Evolutionary conservation across 1,284 basidiomycete genomes (phyloP).

Genomic region (Lignosus rhinocerotis): DNA sequence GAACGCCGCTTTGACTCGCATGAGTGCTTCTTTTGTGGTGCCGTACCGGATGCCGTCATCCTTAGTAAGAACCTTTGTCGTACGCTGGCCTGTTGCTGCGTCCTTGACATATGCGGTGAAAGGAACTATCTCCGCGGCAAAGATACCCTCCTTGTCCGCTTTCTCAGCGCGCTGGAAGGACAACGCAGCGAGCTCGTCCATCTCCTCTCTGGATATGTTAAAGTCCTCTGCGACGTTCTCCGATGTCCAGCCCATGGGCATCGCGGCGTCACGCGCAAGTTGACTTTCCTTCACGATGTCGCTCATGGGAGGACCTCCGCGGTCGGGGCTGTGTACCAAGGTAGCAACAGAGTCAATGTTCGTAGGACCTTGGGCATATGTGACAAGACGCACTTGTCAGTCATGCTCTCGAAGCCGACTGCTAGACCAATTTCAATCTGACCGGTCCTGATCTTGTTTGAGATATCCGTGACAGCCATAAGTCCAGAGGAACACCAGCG

Average conservation of each 20-base stretch:
- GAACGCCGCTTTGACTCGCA: conserved; percentile 78
- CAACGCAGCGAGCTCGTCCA: conserved; percentile 81
- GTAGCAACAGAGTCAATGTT: neutral
- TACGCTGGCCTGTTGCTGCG: conserved; percentile 52
- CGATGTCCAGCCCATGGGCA: conserved; percentile 87
- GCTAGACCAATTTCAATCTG: conserved; percentile 88
- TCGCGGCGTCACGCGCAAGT: conserved; percentile 30
- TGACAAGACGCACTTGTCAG: conserved; percentile 57
- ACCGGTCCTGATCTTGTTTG: conserved; percentile 79
- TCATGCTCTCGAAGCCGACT: conserved; percentile 85
- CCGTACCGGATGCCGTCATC: conserved; percentile 86
- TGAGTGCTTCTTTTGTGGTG: conserved; percentile 70
- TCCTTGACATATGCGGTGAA: conserved; percentile 66
- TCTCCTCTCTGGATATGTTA: conserved; percentile 77
- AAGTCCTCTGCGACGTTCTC: conserved; percentile 83
- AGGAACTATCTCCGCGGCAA: conserved; percentile 80
- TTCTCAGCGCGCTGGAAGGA: conserved; percentile 79
- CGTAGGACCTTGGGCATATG: neutral
- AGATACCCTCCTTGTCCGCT: conserved; percentile 67
- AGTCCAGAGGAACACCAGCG: conserved; percentile 81
- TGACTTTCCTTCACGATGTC: conserved; percentile 40
- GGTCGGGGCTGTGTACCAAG: conserved; percentile 54
- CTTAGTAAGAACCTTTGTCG: conserved; percentile 57
- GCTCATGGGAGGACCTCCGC: conserved; percentile 60
- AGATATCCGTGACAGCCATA: conserved; percentile 72